These are phyloP conservation scores for Melaleuca alternifolia DNA, from an alignment of 345 rosid species.

Conservation along the genomic window DNA sequence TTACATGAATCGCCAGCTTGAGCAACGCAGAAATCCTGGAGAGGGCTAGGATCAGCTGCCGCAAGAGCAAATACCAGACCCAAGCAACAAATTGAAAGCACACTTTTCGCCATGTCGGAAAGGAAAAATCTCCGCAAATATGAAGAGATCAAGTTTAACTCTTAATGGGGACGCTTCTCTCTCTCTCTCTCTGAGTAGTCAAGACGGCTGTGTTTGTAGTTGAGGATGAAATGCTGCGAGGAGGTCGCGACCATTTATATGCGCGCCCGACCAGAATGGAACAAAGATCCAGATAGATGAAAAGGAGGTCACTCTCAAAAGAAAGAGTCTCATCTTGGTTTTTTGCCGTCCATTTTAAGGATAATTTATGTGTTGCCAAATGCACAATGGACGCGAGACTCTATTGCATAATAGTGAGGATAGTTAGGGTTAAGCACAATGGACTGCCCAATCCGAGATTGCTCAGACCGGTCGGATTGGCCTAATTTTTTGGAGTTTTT, in stretches of 20 bases:
- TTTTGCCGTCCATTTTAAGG: background rate
- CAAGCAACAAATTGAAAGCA: background rate
- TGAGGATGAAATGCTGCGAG: background rate
- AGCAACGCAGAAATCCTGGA: background rate
- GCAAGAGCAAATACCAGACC: background rate
- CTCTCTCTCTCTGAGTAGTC: background rate
- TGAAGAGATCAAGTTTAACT: background rate
- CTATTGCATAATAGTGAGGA: background rate
- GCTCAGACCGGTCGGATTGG: no score
- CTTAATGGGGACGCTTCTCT: background rate
- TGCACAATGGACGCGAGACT: background rate
- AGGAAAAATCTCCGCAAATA: background rate
- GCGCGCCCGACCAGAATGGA: background rate
- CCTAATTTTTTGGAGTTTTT: no score
- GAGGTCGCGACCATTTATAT: background rate
- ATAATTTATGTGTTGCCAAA: background rate
- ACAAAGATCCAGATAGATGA: background rate
- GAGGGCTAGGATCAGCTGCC: background rate
- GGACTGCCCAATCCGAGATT: no score
- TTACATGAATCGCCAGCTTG: background rate
- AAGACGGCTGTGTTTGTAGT: background rate
- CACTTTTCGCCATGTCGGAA: background rate
- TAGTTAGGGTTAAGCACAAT: no score
- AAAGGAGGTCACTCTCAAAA: background rate
- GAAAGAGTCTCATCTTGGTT: background rate